Percentiles rank a stretch among this genome's conserved stretches.
These are phyloP conservation scores for Microbotryum violaceum DNA, from an alignment of 1,284 basidiomycete genomes.

Conservation along the genomic window DNA sequence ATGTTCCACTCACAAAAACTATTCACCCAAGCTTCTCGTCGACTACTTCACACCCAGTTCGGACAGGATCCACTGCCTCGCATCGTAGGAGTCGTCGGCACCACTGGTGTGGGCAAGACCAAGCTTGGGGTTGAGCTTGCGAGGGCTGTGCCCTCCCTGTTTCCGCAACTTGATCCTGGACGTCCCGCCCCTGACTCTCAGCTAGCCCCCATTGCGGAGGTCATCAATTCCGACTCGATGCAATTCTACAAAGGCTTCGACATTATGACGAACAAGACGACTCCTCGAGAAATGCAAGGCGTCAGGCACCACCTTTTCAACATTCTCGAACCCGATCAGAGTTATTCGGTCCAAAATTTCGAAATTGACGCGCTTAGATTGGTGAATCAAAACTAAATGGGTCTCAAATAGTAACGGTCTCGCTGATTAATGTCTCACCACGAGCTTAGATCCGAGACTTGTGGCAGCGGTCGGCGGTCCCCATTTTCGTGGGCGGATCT, in stretches of 20 bases:
- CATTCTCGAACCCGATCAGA: slow-evolving; percentile 72
- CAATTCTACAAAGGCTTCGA: slow-evolving; percentile 88
- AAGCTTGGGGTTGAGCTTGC: slow-evolving; percentile 86
- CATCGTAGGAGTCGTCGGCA: slow-evolving; percentile 76
- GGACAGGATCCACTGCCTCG: too few relatives aligned
- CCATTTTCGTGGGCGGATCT: slow-evolving; percentile 88
- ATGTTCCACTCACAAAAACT: too few relatives aligned
- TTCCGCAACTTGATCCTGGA: too few relatives aligned
- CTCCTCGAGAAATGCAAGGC: slow-evolving; percentile 62
- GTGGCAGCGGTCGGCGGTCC: slow-evolving; percentile 56
- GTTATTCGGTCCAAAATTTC: slow-evolving; percentile 54
- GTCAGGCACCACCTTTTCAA: slow-evolving; percentile 82
- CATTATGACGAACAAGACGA: slow-evolving; percentile 91
- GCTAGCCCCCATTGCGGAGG: slow-evolving; percentile 43
- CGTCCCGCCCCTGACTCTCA: slow-evolving; percentile 31
- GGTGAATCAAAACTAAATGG: slow-evolving; percentile 14
- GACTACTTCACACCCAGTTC: too few relatives aligned
- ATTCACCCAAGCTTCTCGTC: too few relatives aligned
- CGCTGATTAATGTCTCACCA: slow-evolving; percentile 46
- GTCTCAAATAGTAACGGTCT: not conserved
- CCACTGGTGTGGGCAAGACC: slow-evolving; percentile 94
- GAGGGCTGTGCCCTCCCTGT: slow-evolving; percentile 35
- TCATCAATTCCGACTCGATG: slow-evolving; percentile 96
- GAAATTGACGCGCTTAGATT: slow-evolving; percentile 34
- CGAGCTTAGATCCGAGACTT: slow-evolving; percentile 59